phyloP scores from a whole-genome alignment of 345 rosid species.

The Hibiscus trionum region DNA sequence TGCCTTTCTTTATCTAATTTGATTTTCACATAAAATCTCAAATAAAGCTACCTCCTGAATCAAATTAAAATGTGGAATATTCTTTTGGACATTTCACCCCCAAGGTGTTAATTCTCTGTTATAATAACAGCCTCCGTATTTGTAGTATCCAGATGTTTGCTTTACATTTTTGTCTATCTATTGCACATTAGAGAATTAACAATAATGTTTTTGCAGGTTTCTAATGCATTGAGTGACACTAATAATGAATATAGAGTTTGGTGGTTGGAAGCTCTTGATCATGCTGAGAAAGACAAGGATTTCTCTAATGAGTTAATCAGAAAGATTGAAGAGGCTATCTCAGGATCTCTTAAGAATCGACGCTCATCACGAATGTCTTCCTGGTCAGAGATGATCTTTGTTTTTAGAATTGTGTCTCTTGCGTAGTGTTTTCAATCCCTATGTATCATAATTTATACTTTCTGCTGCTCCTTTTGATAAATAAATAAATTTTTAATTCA shows the following conservation, averaged over 20 bases:
- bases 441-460: background rate
- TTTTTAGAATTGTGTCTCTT: background rate
- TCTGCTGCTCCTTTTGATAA: background rate
- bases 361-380: slow-evolving; percentile 43
- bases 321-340: slow-evolving; percentile 80
- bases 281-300: slow-evolving; percentile 57
- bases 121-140: background rate
- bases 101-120: background rate
- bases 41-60: background rate
- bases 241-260: slow-evolving; percentile 44
- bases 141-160: background rate
- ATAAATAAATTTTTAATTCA: background rate
- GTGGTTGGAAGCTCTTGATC: slow-evolving; percentile 85
- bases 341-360: slow-evolving; percentile 48
- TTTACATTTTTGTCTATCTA: background rate
- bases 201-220: slow-evolving; percentile 43
- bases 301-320: slow-evolving; percentile 55
- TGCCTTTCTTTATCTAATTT: slow-evolving; percentile 1
- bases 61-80: background rate
- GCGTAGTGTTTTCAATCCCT: background rate
- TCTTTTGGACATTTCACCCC: background rate
- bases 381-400: slow-evolving; percentile 33
- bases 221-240: slow-evolving; percentile 33
- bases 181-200: background rate
- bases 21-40: background rate